phyloP scores from a whole-genome alignment of 129 eudicot genomes.

The Erigeron canadensis region DNA sequence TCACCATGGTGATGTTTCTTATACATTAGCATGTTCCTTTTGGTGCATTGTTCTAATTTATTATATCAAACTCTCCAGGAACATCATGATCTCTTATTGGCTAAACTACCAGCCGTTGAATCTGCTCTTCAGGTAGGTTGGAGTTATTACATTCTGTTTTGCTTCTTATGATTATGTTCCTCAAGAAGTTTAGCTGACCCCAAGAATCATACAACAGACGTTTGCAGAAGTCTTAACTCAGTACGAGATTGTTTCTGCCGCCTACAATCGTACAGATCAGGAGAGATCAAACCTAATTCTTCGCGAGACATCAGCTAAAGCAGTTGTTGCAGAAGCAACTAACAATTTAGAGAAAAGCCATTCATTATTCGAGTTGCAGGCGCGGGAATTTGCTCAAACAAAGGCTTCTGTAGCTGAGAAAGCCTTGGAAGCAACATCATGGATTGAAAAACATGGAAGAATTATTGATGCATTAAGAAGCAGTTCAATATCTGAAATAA shows the following conservation, averaged over 20 bases:
- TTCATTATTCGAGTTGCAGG: conserved; percentile 67
- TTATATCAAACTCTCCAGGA: conserved; percentile 53
- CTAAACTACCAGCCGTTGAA: conserved; percentile 83
- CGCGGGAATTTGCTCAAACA: conserved; percentile 74
- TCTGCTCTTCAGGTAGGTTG: conserved; percentile 82
- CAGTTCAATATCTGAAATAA: conserved; percentile 66
- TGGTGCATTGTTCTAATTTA: conserved; percentile 6
- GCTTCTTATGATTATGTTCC: conserved; percentile 13
- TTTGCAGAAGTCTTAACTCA: conserved; percentile 67
- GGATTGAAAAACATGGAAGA: conserved; percentile 93
- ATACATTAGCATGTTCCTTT: not conserved
- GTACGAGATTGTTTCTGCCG: conserved; percentile 70
- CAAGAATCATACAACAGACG: conserved; percentile 47
- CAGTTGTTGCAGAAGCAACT: conserved; percentile 74
- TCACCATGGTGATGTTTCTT: not conserved
- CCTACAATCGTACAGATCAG: conserved; percentile 66
- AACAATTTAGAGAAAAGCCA: conserved; percentile 58
- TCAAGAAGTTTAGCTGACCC: conserved; percentile 15
- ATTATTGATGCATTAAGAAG: conserved; percentile 86
- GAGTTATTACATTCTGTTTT: conserved; percentile 21
- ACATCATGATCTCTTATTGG: conserved; percentile 88
- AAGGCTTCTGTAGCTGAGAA: conserved; percentile 70
- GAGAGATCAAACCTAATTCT: conserved; percentile 72
- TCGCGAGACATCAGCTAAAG: conserved; percentile 84
- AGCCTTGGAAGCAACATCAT: conserved; percentile 69